phyloP scores from a whole-genome alignment of 140 eudicot genomes.

The Bidens hawaiensis region DNA sequence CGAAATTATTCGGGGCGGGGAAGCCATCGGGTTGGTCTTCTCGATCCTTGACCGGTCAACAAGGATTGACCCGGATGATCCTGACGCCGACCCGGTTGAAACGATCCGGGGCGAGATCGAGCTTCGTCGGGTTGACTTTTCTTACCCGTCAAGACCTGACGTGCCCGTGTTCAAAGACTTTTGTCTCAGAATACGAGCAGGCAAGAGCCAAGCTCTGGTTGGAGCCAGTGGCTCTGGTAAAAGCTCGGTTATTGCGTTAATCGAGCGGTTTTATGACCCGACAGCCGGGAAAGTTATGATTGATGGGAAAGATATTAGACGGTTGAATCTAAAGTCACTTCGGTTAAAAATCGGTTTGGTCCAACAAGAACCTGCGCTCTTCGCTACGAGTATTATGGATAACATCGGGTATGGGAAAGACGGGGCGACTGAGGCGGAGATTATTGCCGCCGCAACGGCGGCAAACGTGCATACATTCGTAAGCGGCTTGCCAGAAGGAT shows the following conservation, averaged over 20 bases:
- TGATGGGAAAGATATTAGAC: constrained; percentile 83
- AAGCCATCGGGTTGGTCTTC: constrained; percentile 86
- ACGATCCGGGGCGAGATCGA: constrained; percentile 85
- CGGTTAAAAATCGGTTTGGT: constrained; percentile 77
- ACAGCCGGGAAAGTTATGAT: constrained; percentile 75
- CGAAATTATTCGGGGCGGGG: constrained; percentile 83
- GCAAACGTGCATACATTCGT: constrained; percentile 85
- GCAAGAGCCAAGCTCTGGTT: constrained; percentile 89
- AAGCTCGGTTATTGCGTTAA: constrained; percentile 71
- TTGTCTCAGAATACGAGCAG: constrained; percentile 82
- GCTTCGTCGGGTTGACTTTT: constrained; percentile 80
- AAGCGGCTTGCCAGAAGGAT: constrained; percentile 85
- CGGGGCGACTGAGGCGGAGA: constrained; percentile 88
- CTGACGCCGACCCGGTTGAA: constrained; percentile 66
- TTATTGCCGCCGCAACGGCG: constrained; percentile 76
- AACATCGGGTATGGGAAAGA: constrained; percentile 94
- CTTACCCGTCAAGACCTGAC: constrained; percentile 91
- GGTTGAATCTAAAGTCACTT: constrained; percentile 65
- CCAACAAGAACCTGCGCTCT: constrained; percentile 88
- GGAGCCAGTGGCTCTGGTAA: constrained; percentile 98
- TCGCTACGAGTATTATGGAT: constrained; percentile 79
- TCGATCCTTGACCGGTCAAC: constrained; percentile 78
- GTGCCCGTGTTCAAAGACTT: constrained; percentile 71
- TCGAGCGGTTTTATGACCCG: constrained; percentile 92
- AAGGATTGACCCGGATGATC: constrained; percentile 77